Evolutionary conservation across 306 rosid species (phyloP), one percentile per base, ranked within the genome.

Genomic region (Quercus wislizeni): DNA sequence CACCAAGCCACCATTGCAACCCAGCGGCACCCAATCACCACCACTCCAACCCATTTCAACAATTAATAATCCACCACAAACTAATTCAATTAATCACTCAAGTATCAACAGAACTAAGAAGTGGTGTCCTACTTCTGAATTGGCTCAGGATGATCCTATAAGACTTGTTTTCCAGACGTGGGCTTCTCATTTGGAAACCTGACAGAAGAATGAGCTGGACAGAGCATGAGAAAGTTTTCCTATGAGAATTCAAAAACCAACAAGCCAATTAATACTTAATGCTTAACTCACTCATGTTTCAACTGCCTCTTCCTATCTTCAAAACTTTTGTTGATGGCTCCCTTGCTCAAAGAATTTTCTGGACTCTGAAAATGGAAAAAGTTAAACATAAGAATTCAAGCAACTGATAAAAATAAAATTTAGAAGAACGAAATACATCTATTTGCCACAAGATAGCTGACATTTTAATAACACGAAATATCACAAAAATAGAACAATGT

Each of bases 191-290:
- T 68, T 35, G 99, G 99, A 83, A 95, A 93, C 76, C 33, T 88
- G 71, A 64, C 77, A 27, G 82, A 77, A 74, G 90, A 74, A 88
- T 95, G 99, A 27, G 75, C 73, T 56, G 99, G 94, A 80, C 99
- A 95, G 49, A 95, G 93, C 89, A 95, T 55, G 57, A 93, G 93
- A 85, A 68, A 95, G 73, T 83, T 73, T 57, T 82, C 96, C 99
- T 91, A 89, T 54, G 52, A 64, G 78, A 79, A 73, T 27, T 62
- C 75, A 80, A 55, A 76, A 54, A 78, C 74, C 5, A 78, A 19
- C 25, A 25, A 71, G 49, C n/a, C 49, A 76, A 76, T 62, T 31
- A 75, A 18, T 58, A 68, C 1, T 72, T n/a, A 25, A 41, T 63
- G 74, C 77, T 73, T 38, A 76, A 67, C 63, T 35, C 8, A 33